phyloP scores from a whole-genome alignment of 1,284 basidiomycete genomes.

The Kwoniella shivajii region DNA sequence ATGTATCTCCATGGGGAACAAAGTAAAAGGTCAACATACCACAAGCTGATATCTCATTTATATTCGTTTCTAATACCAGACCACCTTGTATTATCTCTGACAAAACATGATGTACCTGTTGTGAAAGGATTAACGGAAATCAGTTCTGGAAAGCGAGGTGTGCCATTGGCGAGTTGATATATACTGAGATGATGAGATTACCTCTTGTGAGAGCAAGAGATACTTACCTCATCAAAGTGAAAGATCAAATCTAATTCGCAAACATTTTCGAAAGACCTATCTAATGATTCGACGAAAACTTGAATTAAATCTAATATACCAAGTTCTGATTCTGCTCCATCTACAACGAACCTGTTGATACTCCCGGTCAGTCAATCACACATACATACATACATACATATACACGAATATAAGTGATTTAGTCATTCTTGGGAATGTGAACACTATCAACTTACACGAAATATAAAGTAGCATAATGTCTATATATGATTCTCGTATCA shows the following conservation, averaged over 20 bases:
- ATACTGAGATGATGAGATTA: too few species aligned
- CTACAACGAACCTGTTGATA: conserved; percentile 73
- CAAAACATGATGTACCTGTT: conserved; percentile 87
- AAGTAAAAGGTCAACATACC: conserved; percentile 58
- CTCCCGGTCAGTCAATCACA: conserved; percentile 20
- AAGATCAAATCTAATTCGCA: conserved; percentile 98
- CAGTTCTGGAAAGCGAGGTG: too few species aligned
- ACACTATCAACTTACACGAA: conserved; percentile 67
- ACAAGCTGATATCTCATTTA: conserved; percentile 80
- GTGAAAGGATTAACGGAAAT: not conserved
- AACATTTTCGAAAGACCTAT: conserved; percentile 95
- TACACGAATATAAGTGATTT: too few species aligned
- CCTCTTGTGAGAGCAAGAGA: not conserved
- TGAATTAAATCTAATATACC: conserved; percentile 97
- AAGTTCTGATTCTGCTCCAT: conserved; percentile 91
- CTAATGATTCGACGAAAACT: conserved; percentile 96
- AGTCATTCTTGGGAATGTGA: too few species aligned
- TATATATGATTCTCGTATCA: conserved; percentile 57
- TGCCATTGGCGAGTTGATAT: too few species aligned
- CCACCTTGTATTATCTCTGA: conserved; percentile 96
- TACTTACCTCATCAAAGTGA: conserved; percentile 89
- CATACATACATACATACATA: too few species aligned
- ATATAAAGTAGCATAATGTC: conserved; percentile 88
- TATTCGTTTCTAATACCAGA: conserved; percentile 95
- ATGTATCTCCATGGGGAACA: not conserved